These are phyloP conservation scores for Xanthoconium stramineum DNA, from an alignment of 768 basidiomycete genomes.

Conservation along the genomic window DNA sequence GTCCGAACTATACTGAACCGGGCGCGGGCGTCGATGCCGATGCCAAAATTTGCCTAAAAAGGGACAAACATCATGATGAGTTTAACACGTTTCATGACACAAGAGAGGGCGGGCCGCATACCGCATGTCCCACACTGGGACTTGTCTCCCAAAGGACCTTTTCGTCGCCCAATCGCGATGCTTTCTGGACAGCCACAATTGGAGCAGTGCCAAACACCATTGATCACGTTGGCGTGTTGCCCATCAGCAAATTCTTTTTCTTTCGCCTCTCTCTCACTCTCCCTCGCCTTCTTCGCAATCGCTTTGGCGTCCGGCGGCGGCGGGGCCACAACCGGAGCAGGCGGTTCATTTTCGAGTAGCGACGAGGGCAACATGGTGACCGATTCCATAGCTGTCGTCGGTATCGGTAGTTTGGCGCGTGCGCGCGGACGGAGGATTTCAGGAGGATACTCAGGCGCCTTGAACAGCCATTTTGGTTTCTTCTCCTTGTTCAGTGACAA, in stretches of 20 bases:
- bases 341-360: constrained; percentile 61
- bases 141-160: constrained; percentile 87
- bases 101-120: constrained; percentile 41
- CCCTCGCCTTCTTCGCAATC: constrained; percentile 62
- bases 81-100: not conserved
- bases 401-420: constrained; percentile 53
- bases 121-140: constrained; percentile 92
- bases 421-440: constrained; percentile 61
- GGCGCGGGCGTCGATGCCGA: constrained; percentile 75
- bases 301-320: constrained; percentile 47
- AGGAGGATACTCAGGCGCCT: constrained; percentile 57
- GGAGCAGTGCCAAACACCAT: constrained; percentile 92
- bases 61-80: not conserved
- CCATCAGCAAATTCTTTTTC: constrained; percentile 81
- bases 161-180: constrained; percentile 81
- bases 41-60: constrained; percentile 84
- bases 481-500: constrained; percentile 55
- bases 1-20: constrained; percentile 77
- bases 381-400: constrained; percentile 66
- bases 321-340: constrained; percentile 31
- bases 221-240: constrained; percentile 75
- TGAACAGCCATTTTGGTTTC: constrained; percentile 70
- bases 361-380: constrained; percentile 48
- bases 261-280: constrained; percentile 78
- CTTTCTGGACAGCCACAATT: constrained; percentile 91